Conservation (phyloP, 257 asterid genomes). For the Solanum tarapatanum region DNA sequence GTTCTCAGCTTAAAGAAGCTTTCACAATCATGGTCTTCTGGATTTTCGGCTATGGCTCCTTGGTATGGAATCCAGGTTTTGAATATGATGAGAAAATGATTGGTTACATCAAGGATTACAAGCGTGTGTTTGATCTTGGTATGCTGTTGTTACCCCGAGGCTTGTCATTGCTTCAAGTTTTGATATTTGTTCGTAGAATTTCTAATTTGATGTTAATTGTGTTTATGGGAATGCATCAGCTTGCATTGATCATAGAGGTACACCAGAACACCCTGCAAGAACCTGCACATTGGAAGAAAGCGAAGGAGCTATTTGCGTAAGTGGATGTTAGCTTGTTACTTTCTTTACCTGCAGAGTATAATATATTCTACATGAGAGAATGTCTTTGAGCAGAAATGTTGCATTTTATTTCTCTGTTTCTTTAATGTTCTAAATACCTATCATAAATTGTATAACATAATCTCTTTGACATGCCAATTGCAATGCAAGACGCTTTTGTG, state of each 20-base stretch:
- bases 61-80: conserved; percentile 97
- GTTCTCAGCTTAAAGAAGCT: background rate
- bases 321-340: conserved; percentile 11
- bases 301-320: conserved; percentile 65
- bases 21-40: conserved; percentile 58
- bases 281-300: conserved; percentile 84
- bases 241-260: conserved; percentile 94
- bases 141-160: background rate
- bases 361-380: background rate
- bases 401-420: background rate
- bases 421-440: background rate
- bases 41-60: conserved; percentile 84
- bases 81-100: conserved; percentile 71
- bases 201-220: background rate
- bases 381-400: background rate
- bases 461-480: background rate
- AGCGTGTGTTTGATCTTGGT: conserved; percentile 90
- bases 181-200: background rate
- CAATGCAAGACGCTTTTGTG: background rate
- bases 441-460: background rate
- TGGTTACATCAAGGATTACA: conserved; percentile 75
- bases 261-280: conserved; percentile 95
- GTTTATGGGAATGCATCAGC: conserved; percentile 21
- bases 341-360: background rate
- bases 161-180: background rate